Base-by-base conservation (phyloP, 2,329 filamentous ascomycete species). In the Penicillium aurantiogriseum region DNA sequence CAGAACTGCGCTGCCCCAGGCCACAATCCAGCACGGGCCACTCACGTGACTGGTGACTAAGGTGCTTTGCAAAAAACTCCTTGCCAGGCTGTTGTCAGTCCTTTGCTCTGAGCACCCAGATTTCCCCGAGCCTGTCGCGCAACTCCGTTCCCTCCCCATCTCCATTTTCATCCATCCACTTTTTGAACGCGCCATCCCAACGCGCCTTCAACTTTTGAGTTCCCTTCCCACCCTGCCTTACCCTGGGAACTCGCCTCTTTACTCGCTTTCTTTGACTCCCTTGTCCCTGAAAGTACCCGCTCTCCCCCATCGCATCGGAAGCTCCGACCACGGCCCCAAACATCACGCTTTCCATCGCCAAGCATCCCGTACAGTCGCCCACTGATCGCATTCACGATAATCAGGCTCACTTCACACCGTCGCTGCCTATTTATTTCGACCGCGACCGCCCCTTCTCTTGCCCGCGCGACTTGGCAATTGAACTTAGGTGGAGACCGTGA, bases 91-190 rank as follows among this genome's bases (percentile, higher is more conserved):
- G 50, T 52, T 69, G 69, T 65, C 67, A 66, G 64, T 70, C 65
- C 66, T 66, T 60, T 51, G 52, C 61, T 67, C 67, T 67, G 67
- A 57, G 61, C 71, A 69, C 71, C 69, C 71, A 74, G 71, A 70
- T 70, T 70, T 69, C 70, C 69, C 65, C 65, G 65, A 70, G 68
- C 68, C 63, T 67, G 69, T 71, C 72, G 73, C 73, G 72, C 73
- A 72, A 66, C 66, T 67, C 68, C 67, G 69, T 70, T 68, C 68
- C 70, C 69, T 70, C 49, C 68, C 71, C 70, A 73, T 72, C 73
- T 64, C 68, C 70, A 70, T 72, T 70, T 69, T 48, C 70, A 71
- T 73, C 71, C 61, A 69, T 64, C 68, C 63, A 65, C 61, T 46
- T 51, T 66, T 65, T 59, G 64, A 66, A 71, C 72, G 69, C 72